Evolutionary conservation across 2,329 filamentous ascomycete species (phyloP), one percentile per base, ranked within the genome.

Genomic region (Hypoxylon sp.): DNA sequence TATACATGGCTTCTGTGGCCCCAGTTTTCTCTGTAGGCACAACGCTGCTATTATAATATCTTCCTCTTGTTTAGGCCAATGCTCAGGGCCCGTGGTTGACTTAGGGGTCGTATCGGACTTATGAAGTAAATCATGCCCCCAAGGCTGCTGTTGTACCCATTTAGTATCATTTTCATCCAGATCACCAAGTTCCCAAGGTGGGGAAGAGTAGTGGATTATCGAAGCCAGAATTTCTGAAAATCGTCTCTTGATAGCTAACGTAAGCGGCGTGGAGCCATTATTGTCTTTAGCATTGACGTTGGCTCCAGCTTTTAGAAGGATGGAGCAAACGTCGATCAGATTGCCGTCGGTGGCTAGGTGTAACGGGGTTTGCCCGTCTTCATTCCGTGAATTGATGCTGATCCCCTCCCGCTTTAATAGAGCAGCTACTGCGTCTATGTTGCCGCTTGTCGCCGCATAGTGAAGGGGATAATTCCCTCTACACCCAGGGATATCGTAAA

Each of bases 371-470:
- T 60, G 50, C 2, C 63, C 67, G 17, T n/a, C 6, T 13, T 67
- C 37, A 22, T 69, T 69, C 24, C 48, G 57, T 1, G 54, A 60
- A 29, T 67, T 52, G 10, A 69, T 51, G 10, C 39, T 31, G 22
- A 69, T 52, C 3, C 59, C 54, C 2, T 66, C 33, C 14, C 63
- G 63, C 14, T 26, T 54, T 14, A 65, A 29, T 5, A 69, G 6
- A 11, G 50, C 51, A 1, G 26, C 11, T 8, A 61, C 63, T 0
- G 63, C 63, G 37, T 69, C 67, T 26, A 54, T 46, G n/a, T 69
- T 69, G 9, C 67, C 67, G 14, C 67, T 69, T 5, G 46, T 59
- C 14, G 67, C 67, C 8, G 63, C 67, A 17, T 67, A 63, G 31
- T 69, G 67, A 53, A 69, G 55, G 10, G 63, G 63, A 3, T 39